Evolutionary conservation across 352 stramenopile genomes (phyloP), one percentile per base, ranked within the genome.

Genomic region (Stramenopiles sp.): DNA sequence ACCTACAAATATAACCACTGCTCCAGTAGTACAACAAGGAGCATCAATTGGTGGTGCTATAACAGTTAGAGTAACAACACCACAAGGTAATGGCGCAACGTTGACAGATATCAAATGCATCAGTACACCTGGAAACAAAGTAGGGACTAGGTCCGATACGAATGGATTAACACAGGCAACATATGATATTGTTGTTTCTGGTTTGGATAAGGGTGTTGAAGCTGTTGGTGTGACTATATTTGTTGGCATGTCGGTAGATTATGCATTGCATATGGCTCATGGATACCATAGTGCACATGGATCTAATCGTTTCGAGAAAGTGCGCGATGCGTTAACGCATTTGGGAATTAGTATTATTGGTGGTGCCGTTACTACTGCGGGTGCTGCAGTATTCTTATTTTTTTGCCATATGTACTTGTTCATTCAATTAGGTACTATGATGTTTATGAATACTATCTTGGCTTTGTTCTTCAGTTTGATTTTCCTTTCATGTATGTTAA

Each of bases 181-280:
- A n/a, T n/a, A n/a, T 81, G 1, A 78, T 63, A 1, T 13, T 80
- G 6, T 43, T 81, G 76, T 76, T 69, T 23, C 38, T 81, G 6
- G 31, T 43, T 7, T 76, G 79, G 29, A 81, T 6, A 81, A 81
- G 31, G 79, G 80, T 7, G 81, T 80, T n/a, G 79, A 81, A 53
- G 63, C 31, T 27, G 76, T 81, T 13, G 79, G 79, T 31, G 78
- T 81, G 13, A 63, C 30, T 32, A 79, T 81, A 27, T 76, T 78
- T 0, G 80, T 63, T 6, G 80, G 80, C 1, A 83, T 83, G 79
- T 29, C 79, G 6, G 79, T 83, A 0, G 80, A 83, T 32, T 83
- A 82, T 76, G 31, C 82, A 6, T 29, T 81, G 29, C 80, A 83
- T 33, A 82, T 81, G 38, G 31, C 63, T 0, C 80, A 83, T 79